Percentiles rank a stretch among this genome's conserved stretches.
Conservation (phyloP, 768 basidiomycete genomes). For the Phaeotremella skinneri region DNA sequence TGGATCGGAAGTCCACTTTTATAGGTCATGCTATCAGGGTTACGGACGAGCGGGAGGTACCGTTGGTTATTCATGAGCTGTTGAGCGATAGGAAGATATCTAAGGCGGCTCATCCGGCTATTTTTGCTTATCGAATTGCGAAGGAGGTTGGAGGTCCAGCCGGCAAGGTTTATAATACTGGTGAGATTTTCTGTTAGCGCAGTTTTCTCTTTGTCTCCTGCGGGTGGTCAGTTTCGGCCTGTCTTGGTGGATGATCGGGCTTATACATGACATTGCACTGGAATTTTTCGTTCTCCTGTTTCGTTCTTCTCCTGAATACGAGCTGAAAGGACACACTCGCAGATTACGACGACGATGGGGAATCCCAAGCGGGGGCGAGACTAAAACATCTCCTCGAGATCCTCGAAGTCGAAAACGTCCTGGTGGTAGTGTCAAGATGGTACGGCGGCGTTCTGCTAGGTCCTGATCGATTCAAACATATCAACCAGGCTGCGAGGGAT, state of each 20-base stretch:
- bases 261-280: neutral
- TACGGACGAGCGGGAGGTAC: constrained; percentile 71
- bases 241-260: neutral
- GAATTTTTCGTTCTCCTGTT: no score
- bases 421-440: constrained; percentile 89
- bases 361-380: constrained; percentile 85
- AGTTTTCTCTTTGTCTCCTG: neutral
- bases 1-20: constrained; percentile 80
- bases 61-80: constrained; percentile 48
- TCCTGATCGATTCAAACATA: constrained; percentile 71
- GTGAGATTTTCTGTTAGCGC: constrained; percentile 12
- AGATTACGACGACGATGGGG: constrained; percentile 96
- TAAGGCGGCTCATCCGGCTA: constrained; percentile 41
- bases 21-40: constrained; percentile 80
- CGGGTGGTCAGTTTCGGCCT: no score
- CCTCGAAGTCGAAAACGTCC: constrained; percentile 66
- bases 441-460: constrained; percentile 90
- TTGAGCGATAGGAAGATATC: constrained; percentile 52
- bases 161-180: constrained; percentile 28
- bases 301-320: no score
- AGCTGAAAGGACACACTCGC: constrained; percentile 58
- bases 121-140: constrained; percentile 42
- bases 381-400: constrained; percentile 88
- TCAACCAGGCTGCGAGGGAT: constrained; percentile 90
- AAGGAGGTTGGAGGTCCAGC: constrained; percentile 45